Conservation (phyloP, 371 early-diverging fungal species). For the Lichtheimia ornata region DNA sequence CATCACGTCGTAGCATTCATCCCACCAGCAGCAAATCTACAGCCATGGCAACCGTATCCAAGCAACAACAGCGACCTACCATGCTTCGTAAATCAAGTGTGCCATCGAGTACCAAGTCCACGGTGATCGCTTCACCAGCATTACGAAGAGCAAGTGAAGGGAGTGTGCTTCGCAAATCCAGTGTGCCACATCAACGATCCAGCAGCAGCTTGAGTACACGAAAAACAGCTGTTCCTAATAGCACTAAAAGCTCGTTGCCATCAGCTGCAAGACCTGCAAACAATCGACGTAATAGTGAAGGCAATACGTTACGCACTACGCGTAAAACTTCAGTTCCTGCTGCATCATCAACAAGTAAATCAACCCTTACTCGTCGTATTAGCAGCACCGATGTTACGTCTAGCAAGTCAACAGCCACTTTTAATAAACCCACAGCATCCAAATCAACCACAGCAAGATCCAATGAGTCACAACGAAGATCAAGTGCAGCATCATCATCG, state of each 20-base stretch:
- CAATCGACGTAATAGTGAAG: background rate
- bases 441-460: too few species aligned
- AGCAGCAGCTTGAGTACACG: background rate
- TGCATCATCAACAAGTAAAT: too few species aligned
- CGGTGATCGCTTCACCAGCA: background rate
- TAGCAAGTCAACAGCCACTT: too few species aligned
- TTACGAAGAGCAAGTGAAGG: conserved; percentile 4
- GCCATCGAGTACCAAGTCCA: background rate
- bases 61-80: too few species aligned
- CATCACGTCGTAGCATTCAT: background rate
- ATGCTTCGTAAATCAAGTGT: conserved; percentile 4
- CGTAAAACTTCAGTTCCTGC: too few species aligned
- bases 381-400: too few species aligned
- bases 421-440: too few species aligned
- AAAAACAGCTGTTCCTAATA: conserved; percentile 4
- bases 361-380: too few species aligned
- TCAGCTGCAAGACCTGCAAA: background rate
- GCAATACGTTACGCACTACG: too few species aligned
- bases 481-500: too few species aligned
- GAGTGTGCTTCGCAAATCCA: background rate
- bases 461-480: too few species aligned
- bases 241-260: background rate
- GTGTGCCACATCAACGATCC: conserved; percentile 3
- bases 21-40: background rate
- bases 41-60: background rate